phyloP scores from a whole-genome alignment of 139 green algal species.

The Picochlorum sp. region DNA sequence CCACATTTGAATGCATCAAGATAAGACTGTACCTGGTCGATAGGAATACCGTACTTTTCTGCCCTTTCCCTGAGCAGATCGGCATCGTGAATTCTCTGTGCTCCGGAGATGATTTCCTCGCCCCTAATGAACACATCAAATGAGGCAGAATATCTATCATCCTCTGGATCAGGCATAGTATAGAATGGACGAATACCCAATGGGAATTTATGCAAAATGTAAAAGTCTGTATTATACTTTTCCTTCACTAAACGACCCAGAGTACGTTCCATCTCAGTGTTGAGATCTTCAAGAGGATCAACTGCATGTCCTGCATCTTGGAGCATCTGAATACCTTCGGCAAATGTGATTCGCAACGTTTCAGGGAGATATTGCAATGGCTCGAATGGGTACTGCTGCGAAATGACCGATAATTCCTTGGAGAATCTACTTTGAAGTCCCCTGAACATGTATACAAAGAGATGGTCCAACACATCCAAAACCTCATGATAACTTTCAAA shows the following conservation, averaged over 20 bases:
- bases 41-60: slow-evolving; percentile 51
- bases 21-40: slow-evolving; percentile 83
- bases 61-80: slow-evolving; percentile 74
- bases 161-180: slow-evolving; percentile 90
- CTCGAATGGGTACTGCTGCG: slow-evolving; percentile 85
- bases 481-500: slow-evolving; percentile 93
- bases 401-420: slow-evolving; percentile 67
- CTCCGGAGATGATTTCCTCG: slow-evolving; percentile 97
- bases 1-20: slow-evolving; percentile 93
- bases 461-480: slow-evolving; percentile 85
- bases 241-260: slow-evolving; percentile 88
- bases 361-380: slow-evolving; percentile 70
- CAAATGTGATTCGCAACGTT: slow-evolving; percentile 75
- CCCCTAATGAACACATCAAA: slow-evolving; percentile 99
- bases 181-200: slow-evolving; percentile 87
- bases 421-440: slow-evolving; percentile 23
- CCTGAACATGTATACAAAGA: slow-evolving; percentile 93
- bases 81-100: slow-evolving; percentile 83
- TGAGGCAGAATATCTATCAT: slow-evolving; percentile 85
- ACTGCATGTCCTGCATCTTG: slow-evolving; percentile 58
- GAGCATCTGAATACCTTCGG: slow-evolving; percentile 90
- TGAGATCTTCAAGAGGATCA: slow-evolving; percentile 85
- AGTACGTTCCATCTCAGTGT: slow-evolving; percentile 81
- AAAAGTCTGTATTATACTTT: slow-evolving; percentile 97
- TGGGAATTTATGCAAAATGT: slow-evolving; percentile 83